These are phyloP conservation scores for Arabidopsis arenosa DNA, from an alignment of 345 rosid species.

Conservation along the genomic window DNA sequence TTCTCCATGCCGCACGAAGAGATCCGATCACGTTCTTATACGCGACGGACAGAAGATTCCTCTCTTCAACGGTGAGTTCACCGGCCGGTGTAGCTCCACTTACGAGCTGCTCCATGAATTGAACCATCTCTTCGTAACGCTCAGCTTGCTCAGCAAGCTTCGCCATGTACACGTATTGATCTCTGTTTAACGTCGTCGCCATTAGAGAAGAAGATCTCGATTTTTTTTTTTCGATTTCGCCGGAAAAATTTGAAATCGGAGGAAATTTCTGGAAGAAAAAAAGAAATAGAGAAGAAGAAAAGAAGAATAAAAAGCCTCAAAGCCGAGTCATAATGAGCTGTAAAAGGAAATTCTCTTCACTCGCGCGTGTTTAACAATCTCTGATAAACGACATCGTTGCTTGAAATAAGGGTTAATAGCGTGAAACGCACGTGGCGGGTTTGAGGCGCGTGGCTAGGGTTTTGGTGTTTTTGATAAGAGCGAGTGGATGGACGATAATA, in stretches of 20 bases:
- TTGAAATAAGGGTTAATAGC: neutral
- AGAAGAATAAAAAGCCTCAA: slow-evolving; percentile 16
- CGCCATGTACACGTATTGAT: slow-evolving; percentile 53
- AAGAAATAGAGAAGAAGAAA: slow-evolving; percentile 29
- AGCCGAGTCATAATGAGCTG: slow-evolving; percentile 44
- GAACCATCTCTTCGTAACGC: slow-evolving; percentile 77
- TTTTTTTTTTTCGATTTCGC: neutral
- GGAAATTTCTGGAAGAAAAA: slow-evolving; percentile 24
- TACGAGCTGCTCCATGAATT: slow-evolving; percentile 77
- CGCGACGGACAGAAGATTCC: slow-evolving; percentile 50
- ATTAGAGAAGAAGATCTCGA: slow-evolving; percentile 40
- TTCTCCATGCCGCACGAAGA: slow-evolving; percentile 48
- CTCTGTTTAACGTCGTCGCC: slow-evolving; percentile 50
- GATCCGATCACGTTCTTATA: slow-evolving; percentile 53
- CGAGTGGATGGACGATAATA: slow-evolving; percentile 28
- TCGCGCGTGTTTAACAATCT: slow-evolving; percentile 25
- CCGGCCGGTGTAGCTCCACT: slow-evolving; percentile 55
- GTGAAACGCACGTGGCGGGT: neutral
- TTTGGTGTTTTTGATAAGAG: slow-evolving; percentile 30
- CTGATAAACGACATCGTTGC: neutral
- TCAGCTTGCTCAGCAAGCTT: slow-evolving; percentile 53
- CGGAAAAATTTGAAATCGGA: slow-evolving; percentile 38
- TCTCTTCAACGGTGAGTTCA: slow-evolving; percentile 71
- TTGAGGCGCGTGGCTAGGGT: slow-evolving; percentile 34
- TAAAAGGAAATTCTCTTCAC: slow-evolving; percentile 16